Evolutionary conservation across 805 yeast species (phyloP).

Genomic region (Scheffersomyces coipomensis): DNA sequence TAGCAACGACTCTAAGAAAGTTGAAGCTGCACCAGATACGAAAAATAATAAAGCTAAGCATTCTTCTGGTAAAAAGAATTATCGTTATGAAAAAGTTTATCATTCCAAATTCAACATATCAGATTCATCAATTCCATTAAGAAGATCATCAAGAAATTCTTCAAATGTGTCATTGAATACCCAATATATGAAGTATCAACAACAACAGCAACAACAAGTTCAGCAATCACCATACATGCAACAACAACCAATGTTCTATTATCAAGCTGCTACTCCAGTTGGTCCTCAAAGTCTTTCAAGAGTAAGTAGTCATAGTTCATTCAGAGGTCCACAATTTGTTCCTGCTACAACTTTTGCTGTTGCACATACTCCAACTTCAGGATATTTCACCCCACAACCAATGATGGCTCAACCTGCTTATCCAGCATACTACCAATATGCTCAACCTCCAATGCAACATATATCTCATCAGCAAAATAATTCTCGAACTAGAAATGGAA

Average conservation of each 20-base stretch:
- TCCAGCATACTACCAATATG: not conserved
- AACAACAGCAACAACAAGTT: constrained; percentile 1
- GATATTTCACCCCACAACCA: constrained; percentile 1
- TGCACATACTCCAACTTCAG: not conserved
- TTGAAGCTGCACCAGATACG: no score
- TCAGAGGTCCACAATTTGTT: constrained; percentile 2
- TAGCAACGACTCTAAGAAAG: constrained; percentile 8
- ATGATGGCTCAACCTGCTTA: constrained; percentile 4
- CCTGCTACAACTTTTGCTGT: constrained; percentile 1
- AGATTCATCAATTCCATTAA: constrained; percentile 16
- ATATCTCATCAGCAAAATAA: constrained; percentile 1
- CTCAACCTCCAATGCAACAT: not conserved
- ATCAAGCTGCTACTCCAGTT: constrained; percentile 6
- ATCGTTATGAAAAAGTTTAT: constrained; percentile 9
- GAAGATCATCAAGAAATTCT: constrained; percentile 14
- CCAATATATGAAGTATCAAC: constrained; percentile 1
- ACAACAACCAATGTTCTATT: constrained; percentile 10
- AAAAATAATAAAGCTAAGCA: constrained; percentile 8
- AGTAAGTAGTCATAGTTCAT: constrained; percentile 6
- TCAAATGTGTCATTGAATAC: constrained; percentile 18
- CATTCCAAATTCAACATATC: constrained; percentile 16
- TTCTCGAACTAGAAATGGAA: no score
- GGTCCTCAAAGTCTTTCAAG: constrained; percentile 4
- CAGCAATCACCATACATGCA: constrained; percentile 5
- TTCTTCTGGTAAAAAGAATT: not conserved